Conservation (phyloP, 225 moss, liverwort and hornwort species). For the Polytrichum commune region DNA sequence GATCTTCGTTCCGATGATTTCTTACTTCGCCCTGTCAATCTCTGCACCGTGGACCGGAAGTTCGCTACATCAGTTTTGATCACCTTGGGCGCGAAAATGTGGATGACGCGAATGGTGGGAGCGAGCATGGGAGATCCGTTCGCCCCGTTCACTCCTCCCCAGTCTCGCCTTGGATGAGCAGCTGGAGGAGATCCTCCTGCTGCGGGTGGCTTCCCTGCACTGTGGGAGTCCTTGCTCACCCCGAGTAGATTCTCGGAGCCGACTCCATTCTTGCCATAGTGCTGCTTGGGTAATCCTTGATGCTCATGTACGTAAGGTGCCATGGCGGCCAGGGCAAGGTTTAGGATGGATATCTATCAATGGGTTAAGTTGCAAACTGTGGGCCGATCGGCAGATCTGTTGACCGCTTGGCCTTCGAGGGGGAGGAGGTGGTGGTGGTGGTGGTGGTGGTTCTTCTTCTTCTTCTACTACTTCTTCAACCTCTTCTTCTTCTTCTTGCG, state of each 20-base stretch:
- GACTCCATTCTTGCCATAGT: slow-evolving; percentile 1
- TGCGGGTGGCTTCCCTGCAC: slow-evolving; percentile 10
- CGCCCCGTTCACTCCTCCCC: neutral
- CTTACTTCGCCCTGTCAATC: slow-evolving; percentile 46
- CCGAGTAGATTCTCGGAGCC: slow-evolving; percentile 7
- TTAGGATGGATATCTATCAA: neutral
- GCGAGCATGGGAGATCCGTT: slow-evolving; percentile 9
- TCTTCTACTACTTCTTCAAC: too few species aligned
- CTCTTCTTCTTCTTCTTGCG: too few species aligned
- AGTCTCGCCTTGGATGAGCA: neutral
- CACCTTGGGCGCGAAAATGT: slow-evolving; percentile 68
- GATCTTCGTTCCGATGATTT: slow-evolving; percentile 5
- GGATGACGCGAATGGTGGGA: slow-evolving; percentile 54
- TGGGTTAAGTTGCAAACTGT: too few species aligned
- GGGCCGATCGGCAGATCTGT: too few species aligned
- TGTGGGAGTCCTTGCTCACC: slow-evolving; percentile 15
- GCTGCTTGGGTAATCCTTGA: slow-evolving; percentile 14
- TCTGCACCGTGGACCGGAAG: slow-evolving; percentile 63
- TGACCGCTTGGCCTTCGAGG: too few species aligned
- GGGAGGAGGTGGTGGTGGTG: too few species aligned
- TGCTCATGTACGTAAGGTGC: slow-evolving; percentile 21
- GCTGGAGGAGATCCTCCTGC: neutral
- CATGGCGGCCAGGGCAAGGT: slow-evolving; percentile 3
- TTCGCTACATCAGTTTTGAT: slow-evolving; percentile 65
- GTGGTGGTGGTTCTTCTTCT: too few species aligned